Conservation (phyloP, 1,139 yeast genomes). For the Williopsis jadinii region DNA sequence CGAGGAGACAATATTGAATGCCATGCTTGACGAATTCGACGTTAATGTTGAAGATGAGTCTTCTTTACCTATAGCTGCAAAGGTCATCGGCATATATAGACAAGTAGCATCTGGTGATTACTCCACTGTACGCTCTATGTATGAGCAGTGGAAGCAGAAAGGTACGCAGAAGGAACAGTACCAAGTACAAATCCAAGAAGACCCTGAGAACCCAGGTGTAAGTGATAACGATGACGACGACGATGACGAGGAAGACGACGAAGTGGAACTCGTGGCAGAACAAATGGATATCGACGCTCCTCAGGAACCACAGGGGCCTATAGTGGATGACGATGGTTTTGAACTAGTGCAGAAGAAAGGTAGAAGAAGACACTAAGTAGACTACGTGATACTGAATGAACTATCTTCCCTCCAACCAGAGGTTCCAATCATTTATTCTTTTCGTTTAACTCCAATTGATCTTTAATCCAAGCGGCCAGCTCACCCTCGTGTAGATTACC, state of each 20-base stretch:
- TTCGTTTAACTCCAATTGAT: conserved; percentile 6
- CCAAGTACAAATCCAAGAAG: conserved; percentile 38
- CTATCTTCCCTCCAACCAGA: background rate
- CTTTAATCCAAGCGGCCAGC: conserved; percentile 12
- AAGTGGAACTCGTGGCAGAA: conserved; percentile 15
- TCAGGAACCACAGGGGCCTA: conserved; percentile 36
- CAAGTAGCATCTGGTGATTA: conserved; percentile 52
- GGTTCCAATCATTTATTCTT: conserved; percentile 3
- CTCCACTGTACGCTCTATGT: conserved; percentile 49
- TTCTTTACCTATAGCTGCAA: conserved; percentile 65
- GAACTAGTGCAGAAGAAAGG: conserved; percentile 74
- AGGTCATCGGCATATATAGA: conserved; percentile 58
- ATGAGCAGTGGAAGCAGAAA: conserved; percentile 49
- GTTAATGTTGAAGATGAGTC: conserved; percentile 84
- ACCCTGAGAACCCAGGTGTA: conserved; percentile 54
- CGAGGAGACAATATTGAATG: conserved; percentile 79
- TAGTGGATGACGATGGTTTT: conserved; percentile 90
- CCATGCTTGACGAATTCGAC: conserved; percentile 94
- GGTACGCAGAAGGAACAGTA: conserved; percentile 33
- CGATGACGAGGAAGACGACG: conserved; percentile 33
- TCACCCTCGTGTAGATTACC: conserved; percentile 20
- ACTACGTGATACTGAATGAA: too few species aligned
- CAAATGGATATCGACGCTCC: conserved; percentile 32
- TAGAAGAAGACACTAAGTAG: conserved; percentile 24
- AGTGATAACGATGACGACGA: conserved; percentile 41